These are phyloP conservation scores for Wickerhamomyces sp. DNA, from an alignment of 1,139 yeast species.

Conservation along the genomic window DNA sequence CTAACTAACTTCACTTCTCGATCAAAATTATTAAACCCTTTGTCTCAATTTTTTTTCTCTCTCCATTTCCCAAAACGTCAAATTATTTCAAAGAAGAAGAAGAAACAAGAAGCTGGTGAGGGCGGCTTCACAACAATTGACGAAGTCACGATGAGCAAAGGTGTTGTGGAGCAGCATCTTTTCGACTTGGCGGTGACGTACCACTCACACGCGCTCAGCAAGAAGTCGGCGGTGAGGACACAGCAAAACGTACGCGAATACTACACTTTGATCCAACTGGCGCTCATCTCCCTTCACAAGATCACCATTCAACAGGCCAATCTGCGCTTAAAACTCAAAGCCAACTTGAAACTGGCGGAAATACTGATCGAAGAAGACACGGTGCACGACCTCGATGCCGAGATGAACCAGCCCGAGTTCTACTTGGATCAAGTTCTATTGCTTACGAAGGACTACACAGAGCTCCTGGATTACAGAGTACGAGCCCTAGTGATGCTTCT, in stretches of 20 bases:
- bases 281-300: conserved; percentile 10
- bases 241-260: conserved; percentile 13
- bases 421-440: conserved; percentile 13
- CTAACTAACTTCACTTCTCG: too few species aligned
- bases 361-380: conserved; percentile 7
- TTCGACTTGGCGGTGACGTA: conserved; percentile 1
- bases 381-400: background rate
- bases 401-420: conserved; percentile 8
- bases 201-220: conserved; percentile 1
- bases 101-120: too few species aligned
- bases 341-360: conserved; percentile 12
- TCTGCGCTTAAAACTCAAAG: conserved; percentile 7
- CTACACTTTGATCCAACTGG: conserved; percentile 15
- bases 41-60: too few species aligned
- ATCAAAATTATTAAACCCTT: too few species aligned
- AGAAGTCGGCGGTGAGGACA: background rate
- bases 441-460: conserved; percentile 9
- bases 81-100: too few species aligned
- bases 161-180: conserved; percentile 1
- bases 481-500: too few species aligned
- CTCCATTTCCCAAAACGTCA: too few species aligned
- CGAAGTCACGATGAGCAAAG: too few species aligned
- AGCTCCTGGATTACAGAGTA: too few species aligned
- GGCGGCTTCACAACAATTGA: too few species aligned
- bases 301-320: conserved; percentile 9